Base-by-base conservation (phyloP, 2,329 filamentous ascomycete species). In the Exophiala aquamarina region DNA sequence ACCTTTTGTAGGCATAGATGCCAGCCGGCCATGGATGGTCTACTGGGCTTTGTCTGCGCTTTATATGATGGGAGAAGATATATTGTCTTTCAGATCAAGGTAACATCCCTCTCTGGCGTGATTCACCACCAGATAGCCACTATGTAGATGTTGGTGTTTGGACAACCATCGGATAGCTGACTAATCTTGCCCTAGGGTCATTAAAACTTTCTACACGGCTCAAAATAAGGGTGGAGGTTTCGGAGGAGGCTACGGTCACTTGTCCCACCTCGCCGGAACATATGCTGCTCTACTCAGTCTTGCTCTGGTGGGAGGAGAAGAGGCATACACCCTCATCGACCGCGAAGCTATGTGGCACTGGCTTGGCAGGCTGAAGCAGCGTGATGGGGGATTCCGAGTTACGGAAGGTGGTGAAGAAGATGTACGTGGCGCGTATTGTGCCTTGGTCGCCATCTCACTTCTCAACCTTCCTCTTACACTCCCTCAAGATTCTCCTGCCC, bases 351-450 rank as follows among this genome's bases (percentile, higher is more conserved):
- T 97, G 84, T 96, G 92, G 89, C 85, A 82, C 67, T 98, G 89
- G 84, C 78, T 98, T 14, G 89, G 87, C 55, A 76, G 76, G 31
- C 76, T 97, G 64, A 98, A 97, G 75, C 87, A 95, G 68, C 73
- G 80, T 9, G 83, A 89, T 64, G 93, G 93, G 41, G 89, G 89
- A n/a, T 97, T 98, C 65, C 83, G 85, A 60, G 87, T 98, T 75
- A 84, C 84, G 41, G 71, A 86, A 40, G 89, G 87, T 50, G 93
- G 91, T 49, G 93, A 98, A 71, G 86, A 93, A 69, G 93, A 98
- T 67, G 87, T 96, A 51, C 83, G 89, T 64, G 93, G 92, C 53
- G 91, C 90, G 43, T 98, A 95, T 71, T 96, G 91, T 70, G 89
- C 90, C 39, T 79, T 92, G 63, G 85, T 92, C 47, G 78, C 95